Conservation (phyloP, 2,329 filamentous ascomycete genomes). For the Hymenotorrendiella dingleyae region DNA sequence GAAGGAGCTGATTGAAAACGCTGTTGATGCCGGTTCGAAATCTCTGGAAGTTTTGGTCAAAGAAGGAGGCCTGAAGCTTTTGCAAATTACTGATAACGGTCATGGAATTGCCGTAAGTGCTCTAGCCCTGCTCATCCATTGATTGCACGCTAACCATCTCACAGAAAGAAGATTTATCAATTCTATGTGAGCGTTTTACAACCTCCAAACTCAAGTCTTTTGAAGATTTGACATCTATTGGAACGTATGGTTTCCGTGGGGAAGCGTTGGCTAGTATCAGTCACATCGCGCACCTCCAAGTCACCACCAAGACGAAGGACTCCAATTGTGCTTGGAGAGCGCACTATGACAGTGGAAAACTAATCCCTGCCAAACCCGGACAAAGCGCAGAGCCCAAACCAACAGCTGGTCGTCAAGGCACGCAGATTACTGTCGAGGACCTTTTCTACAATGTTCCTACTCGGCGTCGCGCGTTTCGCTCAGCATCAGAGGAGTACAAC, state of each 20-base stretch:
- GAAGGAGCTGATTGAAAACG: slow-evolving; percentile 95
- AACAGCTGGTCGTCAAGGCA: slow-evolving; percentile 80
- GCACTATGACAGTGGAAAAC: slow-evolving; percentile 75
- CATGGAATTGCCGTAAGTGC: slow-evolving; percentile 78
- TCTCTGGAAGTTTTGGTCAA: slow-evolving; percentile 86
- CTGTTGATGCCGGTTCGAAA: slow-evolving; percentile 94
- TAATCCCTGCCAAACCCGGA: slow-evolving; percentile 79
- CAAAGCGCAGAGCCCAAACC: slow-evolving; percentile 81
- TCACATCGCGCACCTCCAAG: slow-evolving; percentile 91
- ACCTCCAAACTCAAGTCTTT: slow-evolving; percentile 94
- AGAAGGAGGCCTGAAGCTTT: slow-evolving; percentile 86
- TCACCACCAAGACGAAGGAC: slow-evolving; percentile 88
- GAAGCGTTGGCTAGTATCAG: slow-evolving; percentile 97
- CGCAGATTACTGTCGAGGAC: slow-evolving; percentile 94
- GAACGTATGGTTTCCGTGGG: slow-evolving; percentile 95
- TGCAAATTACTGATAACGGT: slow-evolving; percentile 97
- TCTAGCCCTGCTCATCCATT: slow-evolving; percentile 1
- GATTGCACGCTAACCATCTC: slow-evolving; percentile 5
- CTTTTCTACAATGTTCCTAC: slow-evolving; percentile 95
- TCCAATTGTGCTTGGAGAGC: slow-evolving; percentile 88
- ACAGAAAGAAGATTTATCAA: slow-evolving; percentile 82
- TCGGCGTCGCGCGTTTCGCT: slow-evolving; percentile 82
- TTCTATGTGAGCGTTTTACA: slow-evolving; percentile 92
- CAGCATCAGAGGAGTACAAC: slow-evolving; percentile 88
- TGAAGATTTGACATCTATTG: slow-evolving; percentile 83